phyloP scores from a whole-genome alignment of 192 early-diverging fungal species.

The Linnemannia hyalina region DNA sequence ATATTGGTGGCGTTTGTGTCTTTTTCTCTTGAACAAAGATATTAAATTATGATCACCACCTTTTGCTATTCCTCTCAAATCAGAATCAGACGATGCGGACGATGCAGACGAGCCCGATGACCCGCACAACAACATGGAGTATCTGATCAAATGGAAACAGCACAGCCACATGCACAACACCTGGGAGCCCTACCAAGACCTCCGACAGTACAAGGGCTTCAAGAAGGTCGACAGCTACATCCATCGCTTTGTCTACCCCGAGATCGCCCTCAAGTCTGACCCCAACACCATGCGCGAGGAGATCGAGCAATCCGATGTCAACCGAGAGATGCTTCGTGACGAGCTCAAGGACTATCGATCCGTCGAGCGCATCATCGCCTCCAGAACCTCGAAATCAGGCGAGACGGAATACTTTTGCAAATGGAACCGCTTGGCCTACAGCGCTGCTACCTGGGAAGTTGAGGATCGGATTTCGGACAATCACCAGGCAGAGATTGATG shows the following conservation, averaged over 20 bases:
- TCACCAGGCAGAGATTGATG: slow-evolving; percentile 89
- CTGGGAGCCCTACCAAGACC: slow-evolving; percentile 82
- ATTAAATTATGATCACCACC: neutral
- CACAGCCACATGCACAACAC: slow-evolving; percentile 92
- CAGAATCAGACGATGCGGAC: slow-evolving; percentile 15
- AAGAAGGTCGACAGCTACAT: slow-evolving; percentile 92
- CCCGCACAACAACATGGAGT: slow-evolving; percentile 76
- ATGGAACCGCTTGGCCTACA: slow-evolving; percentile 91
- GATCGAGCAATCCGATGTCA: slow-evolving; percentile 89
- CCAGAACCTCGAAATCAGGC: slow-evolving; percentile 61
- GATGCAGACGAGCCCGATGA: slow-evolving; percentile 57
- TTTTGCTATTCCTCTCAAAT: neutral
- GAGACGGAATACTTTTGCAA: slow-evolving; percentile 92
- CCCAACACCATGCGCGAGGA: slow-evolving; percentile 83
- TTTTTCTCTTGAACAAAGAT: neutral
- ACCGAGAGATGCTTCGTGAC: slow-evolving; percentile 83
- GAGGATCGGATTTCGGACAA: slow-evolving; percentile 76
- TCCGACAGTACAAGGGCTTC: slow-evolving; percentile 84
- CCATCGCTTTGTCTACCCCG: slow-evolving; percentile 75
- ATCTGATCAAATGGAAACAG: slow-evolving; percentile 95
- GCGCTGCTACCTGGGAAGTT: slow-evolving; percentile 92
- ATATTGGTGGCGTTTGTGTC: slow-evolving; percentile 35
- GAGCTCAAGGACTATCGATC: slow-evolving; percentile 86
- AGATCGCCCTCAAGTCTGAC: slow-evolving; percentile 55
- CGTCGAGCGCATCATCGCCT: slow-evolving; percentile 91